Evolutionary conservation across 495 filamentous ascomycete genomes (phyloP).

Genomic region (Hyaloscypha finlandica): DNA sequence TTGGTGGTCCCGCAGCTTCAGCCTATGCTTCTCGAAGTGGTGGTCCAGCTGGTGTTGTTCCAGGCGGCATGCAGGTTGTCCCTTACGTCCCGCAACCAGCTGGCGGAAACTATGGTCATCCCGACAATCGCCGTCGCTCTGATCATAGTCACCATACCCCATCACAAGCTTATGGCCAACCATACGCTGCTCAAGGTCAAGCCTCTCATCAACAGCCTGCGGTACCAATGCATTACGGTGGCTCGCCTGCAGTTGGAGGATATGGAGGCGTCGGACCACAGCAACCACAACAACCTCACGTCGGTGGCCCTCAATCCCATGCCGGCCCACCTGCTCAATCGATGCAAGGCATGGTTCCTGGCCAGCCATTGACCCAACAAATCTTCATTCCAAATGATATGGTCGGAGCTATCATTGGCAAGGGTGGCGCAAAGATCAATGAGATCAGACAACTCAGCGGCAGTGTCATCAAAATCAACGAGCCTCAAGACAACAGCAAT

Average conservation of each 20-base stretch:
- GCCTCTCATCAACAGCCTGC: conserved; percentile 62
- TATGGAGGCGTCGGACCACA: conserved; percentile 79
- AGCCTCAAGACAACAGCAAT: conserved; percentile 98
- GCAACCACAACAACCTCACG: conserved; percentile 65
- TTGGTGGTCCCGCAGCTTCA: conserved; percentile 92
- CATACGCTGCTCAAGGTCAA: conserved; percentile 57
- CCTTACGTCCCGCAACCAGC: conserved; percentile 93
- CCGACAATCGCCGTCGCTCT: conserved; percentile 75
- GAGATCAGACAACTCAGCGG: conserved; percentile 96
- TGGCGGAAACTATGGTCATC: conserved; percentile 87
- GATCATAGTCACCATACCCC: conserved; percentile 60
- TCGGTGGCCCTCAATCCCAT: conserved; percentile 52
- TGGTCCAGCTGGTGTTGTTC: conserved; percentile 86
- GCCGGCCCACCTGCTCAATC: conserved; percentile 67
- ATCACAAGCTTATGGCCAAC: conserved; percentile 66
- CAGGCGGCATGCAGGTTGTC: conserved; percentile 96
- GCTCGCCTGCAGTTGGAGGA: conserved; percentile 61
- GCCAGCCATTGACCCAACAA: conserved; percentile 91
- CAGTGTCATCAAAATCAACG: conserved; percentile 99
- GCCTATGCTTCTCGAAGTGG: conserved; percentile 96
- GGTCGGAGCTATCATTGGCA: conserved; percentile 98
- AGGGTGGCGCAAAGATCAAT: conserved; percentile 98
- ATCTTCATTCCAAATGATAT: conserved; percentile 99
- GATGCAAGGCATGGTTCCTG: conserved; percentile 74
- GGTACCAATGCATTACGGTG: conserved; percentile 74